Evolutionary conservation across 805 yeast species (phyloP), one percentile per base, ranked within the genome.

Genomic region (Candida suzukii): DNA sequence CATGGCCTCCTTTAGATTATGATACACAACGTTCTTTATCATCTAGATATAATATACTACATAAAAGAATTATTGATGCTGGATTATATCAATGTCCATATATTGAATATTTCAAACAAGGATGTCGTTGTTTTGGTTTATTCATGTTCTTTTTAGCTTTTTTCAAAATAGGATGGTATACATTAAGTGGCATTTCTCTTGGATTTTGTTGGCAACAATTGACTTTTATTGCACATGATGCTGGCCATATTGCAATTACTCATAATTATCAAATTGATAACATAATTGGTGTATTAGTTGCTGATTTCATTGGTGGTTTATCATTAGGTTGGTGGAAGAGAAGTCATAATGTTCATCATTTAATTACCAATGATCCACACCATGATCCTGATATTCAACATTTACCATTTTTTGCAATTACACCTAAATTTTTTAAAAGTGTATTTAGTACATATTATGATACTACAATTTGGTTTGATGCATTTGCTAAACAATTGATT

Each of bases 381-480:
- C 95, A 88, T 56, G 96, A 88, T 54, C 96, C 96, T 0, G 96
- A 88, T 62, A 88, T 88, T 56, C 96, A 88, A 61, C 96, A 88
- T 62, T 60, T 88, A 47, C 96, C 96, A 1, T 88, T 88, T 52
- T 88, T 88, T 57, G 95, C 95, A 2, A 95, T 88, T 17, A 80
- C 88, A 41, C 70, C 84, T 1, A 67, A 83, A 46, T 65, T 88
- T 4, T 75, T 88, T 49, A 78, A 76, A 3, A 69, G 76, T 52
- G 76, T 87, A 8, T 85, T 78, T 56, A 85, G 95, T 21, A 85
- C 95, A 0, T 88, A 80, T 60, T 88, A 88, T 55, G 87, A 84
- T 31, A 74, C 73, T 45, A 64, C 65, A 14, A 66, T 88, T 16
- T 71, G 77, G 68, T 82, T 80, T 54, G 96, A 88, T 60, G 70